Conservation (phyloP, 306 rosid species). For the Vicia faba region DNA sequence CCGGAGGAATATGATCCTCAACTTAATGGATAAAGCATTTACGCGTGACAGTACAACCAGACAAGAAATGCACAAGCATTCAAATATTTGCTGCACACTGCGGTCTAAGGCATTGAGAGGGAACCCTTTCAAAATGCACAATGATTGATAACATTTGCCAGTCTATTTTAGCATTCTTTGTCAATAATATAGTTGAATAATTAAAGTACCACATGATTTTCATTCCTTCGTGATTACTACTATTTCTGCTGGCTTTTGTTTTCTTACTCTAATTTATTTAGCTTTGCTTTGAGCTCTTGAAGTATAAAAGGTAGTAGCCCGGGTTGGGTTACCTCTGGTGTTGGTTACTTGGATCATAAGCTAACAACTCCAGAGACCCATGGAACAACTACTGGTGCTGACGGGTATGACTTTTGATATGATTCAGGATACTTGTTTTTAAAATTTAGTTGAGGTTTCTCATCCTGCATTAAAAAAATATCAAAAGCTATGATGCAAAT, state of each 20-base stretch:
- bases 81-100: constrained; percentile 27
- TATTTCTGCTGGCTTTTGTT: constrained; percentile 27
- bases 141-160: constrained; percentile 31
- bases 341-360: constrained; percentile 35
- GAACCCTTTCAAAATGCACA: constrained; percentile 20
- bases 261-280: constrained; percentile 10
- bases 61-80: constrained; percentile 38
- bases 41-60: constrained; percentile 33
- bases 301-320: constrained; percentile 24
- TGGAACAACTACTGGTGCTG: constrained; percentile 77
- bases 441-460: constrained; percentile 70
- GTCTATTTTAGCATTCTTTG: constrained; percentile 40
- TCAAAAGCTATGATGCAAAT: constrained; percentile 7
- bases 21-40: constrained; percentile 20
- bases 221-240: constrained; percentile 10
- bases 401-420: constrained; percentile 62
- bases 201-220: constrained; percentile 37
- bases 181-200: constrained; percentile 43
- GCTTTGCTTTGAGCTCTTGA: constrained; percentile 19
- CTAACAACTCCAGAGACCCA: constrained; percentile 83
- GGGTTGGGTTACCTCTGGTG: constrained; percentile 13
- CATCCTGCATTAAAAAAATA: constrained; percentile 61
- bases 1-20: constrained; percentile 40
- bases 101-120: constrained; percentile 18
- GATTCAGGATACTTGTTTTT: constrained; percentile 76